Evolutionary conservation across 139 green algal genomes (phyloP).

Genomic region (Tetraselmis chui): DNA sequence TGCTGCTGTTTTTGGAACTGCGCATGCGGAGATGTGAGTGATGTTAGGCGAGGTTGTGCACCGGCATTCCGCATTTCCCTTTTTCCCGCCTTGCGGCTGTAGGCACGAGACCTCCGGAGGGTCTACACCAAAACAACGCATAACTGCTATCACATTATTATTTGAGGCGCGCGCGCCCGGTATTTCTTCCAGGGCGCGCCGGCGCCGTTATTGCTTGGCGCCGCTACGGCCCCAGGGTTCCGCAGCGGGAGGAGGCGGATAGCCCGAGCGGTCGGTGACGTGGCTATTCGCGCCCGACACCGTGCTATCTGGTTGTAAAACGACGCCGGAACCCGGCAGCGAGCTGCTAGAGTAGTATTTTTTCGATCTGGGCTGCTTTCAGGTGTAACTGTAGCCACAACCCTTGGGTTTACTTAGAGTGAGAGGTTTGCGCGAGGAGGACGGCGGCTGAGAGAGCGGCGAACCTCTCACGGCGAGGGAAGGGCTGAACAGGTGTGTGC

Average conservation of each 20-base stretch:
- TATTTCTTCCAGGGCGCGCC: conserved; percentile 6
- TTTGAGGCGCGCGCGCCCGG: conserved; percentile 30
- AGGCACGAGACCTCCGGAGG: conserved; percentile 72
- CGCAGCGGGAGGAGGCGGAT: conserved; percentile 70
- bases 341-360: no score
- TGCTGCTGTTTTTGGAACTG: neutral
- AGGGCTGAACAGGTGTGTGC: conserved; percentile 39
- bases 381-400: no score
- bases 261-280: no score
- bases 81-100: conserved; percentile 29
- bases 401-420: no score
- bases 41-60: neutral
- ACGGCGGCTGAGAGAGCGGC: conserved; percentile 7
- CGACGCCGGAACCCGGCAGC: no score
- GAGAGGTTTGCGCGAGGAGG: no score
- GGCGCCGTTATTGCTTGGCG: conserved; percentile 36
- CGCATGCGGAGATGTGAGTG: no score
- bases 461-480: conserved; percentile 32
- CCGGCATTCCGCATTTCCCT: conserved; percentile 6
- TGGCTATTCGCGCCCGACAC: no score
- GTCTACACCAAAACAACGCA: conserved; percentile 73
- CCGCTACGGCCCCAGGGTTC: conserved; percentile 68
- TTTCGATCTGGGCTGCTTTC: no score
- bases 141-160: conserved; percentile 39
- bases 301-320: no score